These are phyloP conservation scores for Lotus japonicus DNA, from an alignment of 306 rosid genomes.

Conservation along the genomic window DNA sequence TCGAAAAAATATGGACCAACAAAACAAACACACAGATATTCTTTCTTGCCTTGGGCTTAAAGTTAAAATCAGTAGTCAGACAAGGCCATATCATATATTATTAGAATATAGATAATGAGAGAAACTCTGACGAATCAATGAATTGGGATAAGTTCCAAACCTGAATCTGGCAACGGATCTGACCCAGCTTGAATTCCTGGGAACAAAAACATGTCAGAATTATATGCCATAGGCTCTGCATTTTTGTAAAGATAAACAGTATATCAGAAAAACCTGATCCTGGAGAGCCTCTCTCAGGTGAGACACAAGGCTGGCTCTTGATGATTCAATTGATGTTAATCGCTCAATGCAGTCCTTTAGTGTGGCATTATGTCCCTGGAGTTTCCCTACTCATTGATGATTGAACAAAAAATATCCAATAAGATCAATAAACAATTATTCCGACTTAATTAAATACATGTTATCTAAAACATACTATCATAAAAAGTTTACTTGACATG, in stretches of 20 bases:
- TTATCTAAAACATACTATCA: background rate
- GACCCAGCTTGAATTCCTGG: constrained; percentile 89
- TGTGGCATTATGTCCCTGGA: constrained; percentile 65
- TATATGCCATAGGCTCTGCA: background rate
- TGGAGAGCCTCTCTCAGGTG: constrained; percentile 81
- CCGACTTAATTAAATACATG: constrained; percentile 9
- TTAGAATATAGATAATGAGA: background rate
- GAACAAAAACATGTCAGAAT: constrained; percentile 26
- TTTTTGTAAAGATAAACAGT: background rate
- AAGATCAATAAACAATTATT: constrained; percentile 16
- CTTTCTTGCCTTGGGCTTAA: background rate
- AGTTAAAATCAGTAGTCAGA: background rate
- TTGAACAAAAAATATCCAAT: constrained; percentile 17
- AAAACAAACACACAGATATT: background rate
- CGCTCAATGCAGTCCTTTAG: constrained; percentile 77
- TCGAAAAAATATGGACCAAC: background rate
- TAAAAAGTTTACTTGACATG: background rate
- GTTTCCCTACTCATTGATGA: constrained; percentile 40
- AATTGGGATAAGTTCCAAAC: constrained; percentile 42
- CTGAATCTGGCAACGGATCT: constrained; percentile 84
- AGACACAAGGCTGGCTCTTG: constrained; percentile 78
- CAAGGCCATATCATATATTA: background rate
- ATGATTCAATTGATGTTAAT: constrained; percentile 61
- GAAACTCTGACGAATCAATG: background rate
- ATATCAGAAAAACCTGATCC: constrained; percentile 66